Evolutionary conservation across 169 alveolate genomes (phyloP).

Genomic region (Fabrea salina): DNA sequence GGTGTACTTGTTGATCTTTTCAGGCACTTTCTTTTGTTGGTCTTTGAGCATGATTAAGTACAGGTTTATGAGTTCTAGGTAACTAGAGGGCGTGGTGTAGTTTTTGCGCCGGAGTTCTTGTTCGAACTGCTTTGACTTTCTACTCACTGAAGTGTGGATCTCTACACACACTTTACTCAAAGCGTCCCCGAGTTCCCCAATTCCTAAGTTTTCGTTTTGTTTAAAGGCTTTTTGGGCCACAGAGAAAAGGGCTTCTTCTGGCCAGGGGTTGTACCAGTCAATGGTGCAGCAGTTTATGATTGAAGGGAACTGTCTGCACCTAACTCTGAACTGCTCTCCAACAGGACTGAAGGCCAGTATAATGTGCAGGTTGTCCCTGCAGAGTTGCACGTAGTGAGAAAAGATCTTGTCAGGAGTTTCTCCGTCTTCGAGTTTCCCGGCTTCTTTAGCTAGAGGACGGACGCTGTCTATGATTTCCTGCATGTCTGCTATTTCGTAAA

Average conservation of each 20-base stretch:
- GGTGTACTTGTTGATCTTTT: constrained; percentile 81
- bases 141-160: constrained; percentile 79
- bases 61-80: constrained; percentile 86
- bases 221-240: constrained; percentile 86
- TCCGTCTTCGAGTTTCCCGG: constrained; percentile 76
- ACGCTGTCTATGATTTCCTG: constrained; percentile 77
- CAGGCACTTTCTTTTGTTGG: constrained; percentile 76
- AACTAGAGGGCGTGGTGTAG: constrained; percentile 90
- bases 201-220: constrained; percentile 76
- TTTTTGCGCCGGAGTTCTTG: constrained; percentile 83
- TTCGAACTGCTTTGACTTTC: constrained; percentile 71
- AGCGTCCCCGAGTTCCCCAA: constrained; percentile 62
- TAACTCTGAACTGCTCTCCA: constrained; percentile 83
- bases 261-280: constrained; percentile 93
- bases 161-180: constrained; percentile 82
- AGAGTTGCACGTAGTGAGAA: constrained; percentile 69
- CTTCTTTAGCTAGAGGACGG: constrained; percentile 87
- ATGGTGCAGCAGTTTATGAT: constrained; percentile 87
- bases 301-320: constrained; percentile 89
- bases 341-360: constrained; percentile 88
- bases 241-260: constrained; percentile 88
- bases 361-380: constrained; percentile 85
- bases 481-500: constrained; percentile 85
- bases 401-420: constrained; percentile 83
- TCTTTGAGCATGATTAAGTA: constrained; percentile 75